These are phyloP conservation scores for Trametes maxima DNA, from an alignment of 768 basidiomycete species.

Conservation along the genomic window DNA sequence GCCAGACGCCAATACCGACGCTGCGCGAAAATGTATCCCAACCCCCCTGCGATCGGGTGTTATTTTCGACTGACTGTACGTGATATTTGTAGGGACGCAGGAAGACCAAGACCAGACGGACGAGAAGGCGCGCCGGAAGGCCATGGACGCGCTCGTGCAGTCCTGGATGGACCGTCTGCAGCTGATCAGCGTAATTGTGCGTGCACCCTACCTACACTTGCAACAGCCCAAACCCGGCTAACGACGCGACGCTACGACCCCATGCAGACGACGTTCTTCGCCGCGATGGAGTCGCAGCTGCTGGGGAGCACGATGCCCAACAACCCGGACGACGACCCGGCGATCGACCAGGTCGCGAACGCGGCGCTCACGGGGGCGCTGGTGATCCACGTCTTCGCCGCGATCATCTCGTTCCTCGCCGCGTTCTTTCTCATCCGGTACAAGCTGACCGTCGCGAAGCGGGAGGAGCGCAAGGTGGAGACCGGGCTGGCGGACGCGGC, in stretches of 20 bases:
- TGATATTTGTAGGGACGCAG: slow-evolving; percentile 42
- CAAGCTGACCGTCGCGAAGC: slow-evolving; percentile 54
- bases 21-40: neutral
- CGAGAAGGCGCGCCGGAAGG: slow-evolving; percentile 45
- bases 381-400: slow-evolving; percentile 55
- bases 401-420: slow-evolving; percentile 52
- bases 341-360: slow-evolving; percentile 36
- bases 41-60: too few relatives aligned
- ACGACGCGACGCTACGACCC: neutral
- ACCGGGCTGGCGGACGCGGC: slow-evolving; percentile 24
- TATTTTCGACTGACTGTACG: neutral
- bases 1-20: neutral
- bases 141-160: slow-evolving; percentile 53
- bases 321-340: neutral
- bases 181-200: slow-evolving; percentile 59
- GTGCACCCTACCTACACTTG: slow-evolving; percentile 24
- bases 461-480: slow-evolving; percentile 46
- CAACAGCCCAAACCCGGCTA: neutral
- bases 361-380: slow-evolving; percentile 54
- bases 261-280: slow-evolving; percentile 61
- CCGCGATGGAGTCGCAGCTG: slow-evolving; percentile 57
- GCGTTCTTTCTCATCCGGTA: slow-evolving; percentile 59
- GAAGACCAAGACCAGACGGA: slow-evolving; percentile 53
- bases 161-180: slow-evolving; percentile 67
- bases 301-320: slow-evolving; percentile 46